Evolutionary conservation across 2,329 filamentous ascomycete genomes (phyloP).

Genomic region (Orbilia blumenaviensis): DNA sequence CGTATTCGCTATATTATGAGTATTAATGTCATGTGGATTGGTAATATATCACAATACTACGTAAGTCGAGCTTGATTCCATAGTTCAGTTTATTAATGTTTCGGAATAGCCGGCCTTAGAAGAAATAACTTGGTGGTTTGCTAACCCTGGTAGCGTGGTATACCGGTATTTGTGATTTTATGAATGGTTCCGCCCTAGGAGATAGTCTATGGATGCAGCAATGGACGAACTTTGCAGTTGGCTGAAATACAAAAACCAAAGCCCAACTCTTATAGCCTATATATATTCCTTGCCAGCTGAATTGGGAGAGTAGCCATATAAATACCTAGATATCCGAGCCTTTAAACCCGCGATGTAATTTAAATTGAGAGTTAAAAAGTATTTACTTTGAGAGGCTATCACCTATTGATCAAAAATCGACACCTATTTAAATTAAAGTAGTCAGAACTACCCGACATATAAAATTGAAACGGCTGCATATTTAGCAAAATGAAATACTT

Average conservation of each 20-base stretch:
- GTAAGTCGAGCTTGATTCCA: not conserved
- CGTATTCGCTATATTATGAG: not conserved
- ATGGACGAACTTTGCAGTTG: too few species aligned
- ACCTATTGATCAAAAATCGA: too few species aligned
- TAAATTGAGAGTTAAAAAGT: too few species aligned
- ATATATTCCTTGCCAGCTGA: too few species aligned
- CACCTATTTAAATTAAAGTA: too few species aligned
- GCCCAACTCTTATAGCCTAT: not conserved
- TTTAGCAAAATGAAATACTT: constrained; percentile 22
- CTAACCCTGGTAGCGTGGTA: not conserved
- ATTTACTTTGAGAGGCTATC: too few species aligned
- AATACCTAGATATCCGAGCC: not conserved
- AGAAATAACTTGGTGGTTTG: not conserved
- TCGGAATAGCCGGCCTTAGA: not conserved
- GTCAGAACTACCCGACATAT: not conserved
- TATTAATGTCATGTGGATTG: not conserved
- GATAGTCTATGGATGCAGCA: too few species aligned
- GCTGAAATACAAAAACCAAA: too few species aligned
- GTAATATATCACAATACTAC: not conserved
- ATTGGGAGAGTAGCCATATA: too few species aligned
- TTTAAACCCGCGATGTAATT: too few species aligned
- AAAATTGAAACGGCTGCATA: not conserved
- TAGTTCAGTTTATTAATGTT: not conserved
- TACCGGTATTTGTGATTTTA: not conserved
- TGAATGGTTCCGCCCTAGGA: too few species aligned